Evolutionary conservation across 106 monocot genomes (phyloP).

Genomic region (Apostasia shenzhenica): DNA sequence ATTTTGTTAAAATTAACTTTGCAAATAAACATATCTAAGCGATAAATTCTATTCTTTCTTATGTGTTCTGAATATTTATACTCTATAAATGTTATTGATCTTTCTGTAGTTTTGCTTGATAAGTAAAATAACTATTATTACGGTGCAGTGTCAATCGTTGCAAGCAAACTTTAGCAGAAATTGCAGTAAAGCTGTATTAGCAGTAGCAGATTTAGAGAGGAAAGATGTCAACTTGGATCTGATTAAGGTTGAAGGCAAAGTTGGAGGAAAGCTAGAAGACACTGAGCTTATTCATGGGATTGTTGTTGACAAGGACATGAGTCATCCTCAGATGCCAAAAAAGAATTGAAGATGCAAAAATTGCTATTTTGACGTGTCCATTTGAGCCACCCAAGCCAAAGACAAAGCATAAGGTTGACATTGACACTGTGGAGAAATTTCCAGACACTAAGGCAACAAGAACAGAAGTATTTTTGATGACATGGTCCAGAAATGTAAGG

Average conservation of each 20-base stretch:
- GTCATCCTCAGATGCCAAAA: constrained; percentile 99
- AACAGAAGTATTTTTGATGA: constrained; percentile 92
- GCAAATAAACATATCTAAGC: no score
- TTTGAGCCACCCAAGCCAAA: constrained; percentile 99
- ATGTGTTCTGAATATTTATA: no score
- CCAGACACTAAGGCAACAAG: constrained; percentile 77
- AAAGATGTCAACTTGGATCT: constrained; percentile 95
- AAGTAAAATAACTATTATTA: no score
- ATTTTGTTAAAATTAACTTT: no score
- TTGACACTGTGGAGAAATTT: constrained; percentile 98
- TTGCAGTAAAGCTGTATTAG: constrained; percentile 91
- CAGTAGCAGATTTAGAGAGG: constrained; percentile 93
- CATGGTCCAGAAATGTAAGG: constrained; percentile 98
- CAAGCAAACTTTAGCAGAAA: constrained; percentile 68
- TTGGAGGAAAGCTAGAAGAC: constrained; percentile 94
- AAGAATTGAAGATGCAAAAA: constrained; percentile 85
- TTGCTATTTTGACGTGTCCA: constrained; percentile 95
- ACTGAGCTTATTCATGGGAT: constrained; percentile 87
- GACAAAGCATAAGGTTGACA: constrained; percentile 99
- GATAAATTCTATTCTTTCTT: no score
- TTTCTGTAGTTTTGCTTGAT: no score
- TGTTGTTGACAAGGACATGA: constrained; percentile 96
- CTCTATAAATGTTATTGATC: no score
- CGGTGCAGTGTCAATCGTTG: constrained; percentile 79
- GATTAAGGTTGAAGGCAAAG: constrained; percentile 96